These are phyloP conservation scores for Gracilaria domingensis DNA, from an alignment of 23 red algal genomes.

Conservation along the genomic window DNA sequence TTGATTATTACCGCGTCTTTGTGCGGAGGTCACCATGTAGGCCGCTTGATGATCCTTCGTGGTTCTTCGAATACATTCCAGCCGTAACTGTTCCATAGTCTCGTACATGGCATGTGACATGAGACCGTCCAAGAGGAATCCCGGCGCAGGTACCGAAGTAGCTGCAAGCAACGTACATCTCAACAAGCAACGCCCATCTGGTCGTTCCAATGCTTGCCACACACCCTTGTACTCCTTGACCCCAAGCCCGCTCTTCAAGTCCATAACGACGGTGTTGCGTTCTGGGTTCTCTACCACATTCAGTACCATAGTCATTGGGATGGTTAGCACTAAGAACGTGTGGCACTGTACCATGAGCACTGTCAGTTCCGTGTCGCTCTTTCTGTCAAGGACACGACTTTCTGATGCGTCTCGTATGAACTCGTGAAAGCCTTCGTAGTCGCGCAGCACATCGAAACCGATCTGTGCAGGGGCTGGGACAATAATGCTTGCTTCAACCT, in stretches of 20 bases:
- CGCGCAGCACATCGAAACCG: constrained; percentile 56
- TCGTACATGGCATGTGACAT: constrained; percentile 66
- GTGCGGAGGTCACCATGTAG: neutral
- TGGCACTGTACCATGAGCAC: constrained; percentile 76
- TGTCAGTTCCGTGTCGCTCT: constrained; percentile 45
- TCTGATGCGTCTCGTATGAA: constrained; percentile 60
- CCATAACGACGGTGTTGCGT: constrained; percentile 48
- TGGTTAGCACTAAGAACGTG: constrained; percentile 65
- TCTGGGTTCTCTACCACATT: constrained; percentile 54
- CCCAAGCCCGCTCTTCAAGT: constrained; percentile 59
- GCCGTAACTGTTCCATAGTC: constrained; percentile 61
- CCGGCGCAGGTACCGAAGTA: constrained; percentile 56
- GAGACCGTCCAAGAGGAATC: constrained; percentile 64
- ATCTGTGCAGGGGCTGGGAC: constrained; percentile 38
- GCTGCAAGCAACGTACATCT: constrained; percentile 42
- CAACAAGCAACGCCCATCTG: constrained; percentile 60
- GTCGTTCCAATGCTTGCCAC: constrained; percentile 45
- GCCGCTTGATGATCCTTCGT: neutral
- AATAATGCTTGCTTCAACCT: constrained; percentile 52
- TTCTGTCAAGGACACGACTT: constrained; percentile 48
- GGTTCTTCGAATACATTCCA: constrained; percentile 62
- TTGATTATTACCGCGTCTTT: neutral
- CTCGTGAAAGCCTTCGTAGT: constrained; percentile 65
- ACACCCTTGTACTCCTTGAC: constrained; percentile 64
- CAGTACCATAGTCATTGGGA: constrained; percentile 64